A percentile compares a stretch with the other conserved stretches of the same genome.
Conservation (phyloP, 164 flowering plant genomes). For the Magnolia kwangsiensis region DNA sequence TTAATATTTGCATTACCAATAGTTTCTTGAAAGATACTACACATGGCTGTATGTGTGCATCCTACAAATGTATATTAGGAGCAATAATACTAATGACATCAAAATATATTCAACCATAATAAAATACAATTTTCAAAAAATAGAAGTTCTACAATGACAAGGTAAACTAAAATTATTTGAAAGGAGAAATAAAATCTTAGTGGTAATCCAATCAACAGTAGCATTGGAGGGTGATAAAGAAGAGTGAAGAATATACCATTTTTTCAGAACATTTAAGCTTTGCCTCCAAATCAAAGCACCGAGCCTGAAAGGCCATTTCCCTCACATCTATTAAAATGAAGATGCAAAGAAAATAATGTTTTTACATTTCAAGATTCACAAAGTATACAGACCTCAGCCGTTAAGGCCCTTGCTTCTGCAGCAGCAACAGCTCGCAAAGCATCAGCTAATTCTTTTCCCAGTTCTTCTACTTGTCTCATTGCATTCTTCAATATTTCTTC, state of each 20-base stretch:
- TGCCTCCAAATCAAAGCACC: conserved; percentile 60
- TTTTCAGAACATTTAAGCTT: conserved; percentile 35
- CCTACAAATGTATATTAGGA: no score
- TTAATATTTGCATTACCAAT: no score
- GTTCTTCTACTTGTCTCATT: conserved; percentile 66
- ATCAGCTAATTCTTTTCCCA: conserved; percentile 60
- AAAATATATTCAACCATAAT: not conserved
- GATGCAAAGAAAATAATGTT: not conserved
- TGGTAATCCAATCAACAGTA: not conserved
- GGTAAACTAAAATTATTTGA: not conserved
- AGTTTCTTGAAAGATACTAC: no score
- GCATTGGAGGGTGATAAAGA: not conserved
- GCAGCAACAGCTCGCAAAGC: conserved; percentile 54
- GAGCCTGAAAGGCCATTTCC: conserved; percentile 40
- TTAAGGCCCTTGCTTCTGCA: conserved; percentile 77
- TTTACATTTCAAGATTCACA: not conserved
- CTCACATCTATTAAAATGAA: not conserved
- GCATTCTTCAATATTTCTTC: conserved; percentile 62
- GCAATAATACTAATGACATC: not conserved
- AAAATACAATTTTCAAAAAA: not conserved
- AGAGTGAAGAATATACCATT: conserved; percentile 12
- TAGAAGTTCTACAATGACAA: not conserved
- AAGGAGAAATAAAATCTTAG: not conserved
- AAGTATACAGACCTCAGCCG: conserved; percentile 58
- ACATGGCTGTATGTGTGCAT: no score